phyloP scores from a whole-genome alignment of 805 yeast species.

The Priceomyces carsonii region DNA sequence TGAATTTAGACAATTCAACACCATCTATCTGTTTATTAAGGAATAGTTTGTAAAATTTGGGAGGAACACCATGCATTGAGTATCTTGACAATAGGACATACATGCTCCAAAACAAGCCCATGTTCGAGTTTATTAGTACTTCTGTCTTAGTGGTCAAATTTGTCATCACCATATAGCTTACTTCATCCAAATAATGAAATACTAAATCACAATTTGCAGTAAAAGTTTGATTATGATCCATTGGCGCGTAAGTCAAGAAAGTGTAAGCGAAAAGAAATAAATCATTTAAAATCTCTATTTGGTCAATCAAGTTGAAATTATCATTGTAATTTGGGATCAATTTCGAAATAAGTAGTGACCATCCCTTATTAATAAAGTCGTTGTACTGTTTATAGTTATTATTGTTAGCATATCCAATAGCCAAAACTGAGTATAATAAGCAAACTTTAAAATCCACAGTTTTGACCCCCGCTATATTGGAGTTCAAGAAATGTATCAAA shows the following conservation, averaged over 20 bases:
- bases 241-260: constrained; percentile 37
- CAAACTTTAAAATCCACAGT: constrained; percentile 33
- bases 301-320: constrained; percentile 25
- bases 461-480: constrained; percentile 11
- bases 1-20: constrained; percentile 12
- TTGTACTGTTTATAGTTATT: constrained; percentile 32
- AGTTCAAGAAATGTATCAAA: constrained; percentile 22
- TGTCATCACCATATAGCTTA: constrained; percentile 41
- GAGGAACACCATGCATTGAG: constrained; percentile 42
- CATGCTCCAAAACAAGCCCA: constrained; percentile 48
- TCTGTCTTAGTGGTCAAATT: constrained; percentile 23
- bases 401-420: constrained; percentile 40
- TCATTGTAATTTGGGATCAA: constrained; percentile 35
- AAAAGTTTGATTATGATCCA: constrained; percentile 17
- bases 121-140: constrained; percentile 27
- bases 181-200: constrained; percentile 51
- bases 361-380: constrained; percentile 42
- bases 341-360: constrained; percentile 42
- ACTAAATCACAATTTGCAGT: constrained; percentile 44
- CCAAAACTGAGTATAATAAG: constrained; percentile 43
- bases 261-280: constrained; percentile 46
- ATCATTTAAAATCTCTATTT: constrained; percentile 44
- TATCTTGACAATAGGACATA: constrained; percentile 48
- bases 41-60: constrained; percentile 27
- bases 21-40: constrained; percentile 16